These are phyloP conservation scores for Cutaneotrichosporon arboriforme DNA, from an alignment of 1,284 basidiomycete species.

Conservation along the genomic window DNA sequence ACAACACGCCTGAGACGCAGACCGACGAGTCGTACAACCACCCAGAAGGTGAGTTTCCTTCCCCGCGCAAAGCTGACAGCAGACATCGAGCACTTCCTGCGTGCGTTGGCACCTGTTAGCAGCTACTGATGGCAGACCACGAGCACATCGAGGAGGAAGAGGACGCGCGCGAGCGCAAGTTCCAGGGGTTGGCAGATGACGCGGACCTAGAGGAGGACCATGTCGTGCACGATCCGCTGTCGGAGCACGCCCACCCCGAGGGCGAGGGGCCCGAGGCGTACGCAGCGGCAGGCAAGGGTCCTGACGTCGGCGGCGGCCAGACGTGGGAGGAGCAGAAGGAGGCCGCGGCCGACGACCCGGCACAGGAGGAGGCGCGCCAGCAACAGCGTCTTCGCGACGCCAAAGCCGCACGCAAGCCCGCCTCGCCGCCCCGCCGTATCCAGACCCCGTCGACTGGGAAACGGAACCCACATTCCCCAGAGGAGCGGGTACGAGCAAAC, in stretches of 20 bases:
- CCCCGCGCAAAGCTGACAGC: background rate
- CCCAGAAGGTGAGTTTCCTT: conserved; percentile 61
- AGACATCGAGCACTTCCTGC: conserved; percentile 44
- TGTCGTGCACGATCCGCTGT: conserved; percentile 40
- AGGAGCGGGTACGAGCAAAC: conserved; percentile 38
- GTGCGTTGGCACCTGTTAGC: conserved; percentile 12
- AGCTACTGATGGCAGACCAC: conserved; percentile 57
- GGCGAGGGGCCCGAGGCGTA: conserved; percentile 33
- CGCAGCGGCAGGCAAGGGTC: background rate
- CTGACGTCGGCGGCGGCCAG: conserved; percentile 2
- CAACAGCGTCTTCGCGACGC: conserved; percentile 2
- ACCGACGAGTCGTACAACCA: conserved; percentile 91
- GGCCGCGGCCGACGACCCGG: background rate
- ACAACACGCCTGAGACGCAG: conserved; percentile 93
- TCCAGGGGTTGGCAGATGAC: conserved; percentile 36
- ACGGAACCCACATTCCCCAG: conserved; percentile 12
- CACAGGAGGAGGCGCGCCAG: background rate
- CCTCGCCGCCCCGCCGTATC: conserved; percentile 4
- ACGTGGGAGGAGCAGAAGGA: background rate
- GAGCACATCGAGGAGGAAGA: conserved; percentile 76
- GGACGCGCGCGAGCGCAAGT: conserved; percentile 52
- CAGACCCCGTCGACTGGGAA: background rate
- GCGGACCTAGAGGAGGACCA: conserved; percentile 41
- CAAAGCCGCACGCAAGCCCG: background rate
- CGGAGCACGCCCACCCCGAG: conserved; percentile 35